Percentiles rank a stretch among this genome's conserved stretches.
Conservation (phyloP, 768 basidiomycete species). For the Trametes sanguinea region DNA sequence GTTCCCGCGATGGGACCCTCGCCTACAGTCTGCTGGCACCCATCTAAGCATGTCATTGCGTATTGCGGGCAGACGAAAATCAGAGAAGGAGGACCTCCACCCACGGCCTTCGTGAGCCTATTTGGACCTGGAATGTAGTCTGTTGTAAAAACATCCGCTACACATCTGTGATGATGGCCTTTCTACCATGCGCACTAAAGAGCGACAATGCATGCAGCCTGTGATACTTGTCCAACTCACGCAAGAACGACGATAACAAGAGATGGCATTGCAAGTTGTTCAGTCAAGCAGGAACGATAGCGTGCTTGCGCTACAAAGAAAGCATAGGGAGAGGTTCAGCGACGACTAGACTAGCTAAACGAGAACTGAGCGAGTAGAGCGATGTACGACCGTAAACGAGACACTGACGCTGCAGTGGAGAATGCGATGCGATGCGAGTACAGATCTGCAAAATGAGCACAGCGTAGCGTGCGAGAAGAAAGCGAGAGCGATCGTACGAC, state of each 20-base stretch:
- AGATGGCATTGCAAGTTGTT: slow-evolving; percentile 5
- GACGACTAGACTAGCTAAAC: slow-evolving; percentile 23
- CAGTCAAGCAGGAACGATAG: slow-evolving; percentile 13
- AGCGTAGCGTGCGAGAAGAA: slow-evolving; percentile 19
- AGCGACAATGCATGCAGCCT: too few relatives aligned
- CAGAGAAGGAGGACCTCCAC: slow-evolving; percentile 64
- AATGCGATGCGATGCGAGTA: slow-evolving; percentile 2
- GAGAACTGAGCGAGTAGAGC: slow-evolving; percentile 9
- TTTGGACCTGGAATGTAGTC: slow-evolving; percentile 51
- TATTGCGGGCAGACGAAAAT: slow-evolving; percentile 77
- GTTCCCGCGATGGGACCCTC: slow-evolving; percentile 70
- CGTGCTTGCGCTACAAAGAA: slow-evolving; percentile 19
- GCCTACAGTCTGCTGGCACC: slow-evolving; percentile 82
- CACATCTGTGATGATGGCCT: too few relatives aligned
- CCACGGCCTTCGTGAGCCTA: slow-evolving; percentile 69
- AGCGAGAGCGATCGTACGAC: slow-evolving; percentile 19
- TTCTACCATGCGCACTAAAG: too few relatives aligned
- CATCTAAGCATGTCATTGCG: slow-evolving; percentile 77
- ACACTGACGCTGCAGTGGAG: slow-evolving; percentile 18
- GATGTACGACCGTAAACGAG: background rate
- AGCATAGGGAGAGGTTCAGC: slow-evolving; percentile 14
- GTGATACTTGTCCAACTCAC: background rate
- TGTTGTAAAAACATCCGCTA: background rate
- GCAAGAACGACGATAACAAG: background rate
- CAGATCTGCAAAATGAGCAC: slow-evolving; percentile 1